Percentiles rank a stretch among this genome's conserved stretches.
Conservation (phyloP, 345 rosid species). For the Triadica sebifera region DNA sequence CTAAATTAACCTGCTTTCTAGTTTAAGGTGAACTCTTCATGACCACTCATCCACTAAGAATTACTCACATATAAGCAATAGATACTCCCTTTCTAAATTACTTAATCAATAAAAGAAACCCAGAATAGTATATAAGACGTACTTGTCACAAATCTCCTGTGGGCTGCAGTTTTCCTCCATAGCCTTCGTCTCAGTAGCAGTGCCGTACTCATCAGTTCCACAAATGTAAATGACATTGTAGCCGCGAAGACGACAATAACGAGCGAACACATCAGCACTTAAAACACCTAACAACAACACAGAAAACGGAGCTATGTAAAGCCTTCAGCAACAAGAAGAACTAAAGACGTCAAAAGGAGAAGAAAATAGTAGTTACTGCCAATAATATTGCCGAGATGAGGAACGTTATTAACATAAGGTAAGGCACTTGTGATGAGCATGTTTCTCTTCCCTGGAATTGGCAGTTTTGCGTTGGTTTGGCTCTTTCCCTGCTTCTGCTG, state of each 20-base stretch:
- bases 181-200: conserved; percentile 98
- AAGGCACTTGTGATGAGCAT: conserved; percentile 89
- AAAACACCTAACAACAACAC: conserved; percentile 50
- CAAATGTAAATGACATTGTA: conserved; percentile 76
- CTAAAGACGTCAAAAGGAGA: background rate
- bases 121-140: background rate
- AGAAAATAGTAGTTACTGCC: conserved; percentile 31
- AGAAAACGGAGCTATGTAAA: background rate
- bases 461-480: conserved; percentile 43
- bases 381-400: conserved; percentile 95
- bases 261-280: conserved; percentile 90
- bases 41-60: too few species aligned
- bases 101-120: too few species aligned
- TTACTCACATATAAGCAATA: too few species aligned
- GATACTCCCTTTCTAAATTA: too few species aligned
- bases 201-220: conserved; percentile 94
- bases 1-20: too few species aligned
- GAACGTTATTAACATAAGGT: conserved; percentile 95
- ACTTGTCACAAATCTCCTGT: conserved; percentile 86
- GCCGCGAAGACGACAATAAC: conserved; percentile 85
- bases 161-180: conserved; percentile 82
- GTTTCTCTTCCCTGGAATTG: conserved; percentile 77
- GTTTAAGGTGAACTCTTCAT: too few species aligned
- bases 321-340: background rate
- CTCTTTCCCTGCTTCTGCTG: background rate